These are phyloP conservation scores for Coriolopsis trogii DNA, from an alignment of 1,284 basidiomycete genomes.

Conservation along the genomic window DNA sequence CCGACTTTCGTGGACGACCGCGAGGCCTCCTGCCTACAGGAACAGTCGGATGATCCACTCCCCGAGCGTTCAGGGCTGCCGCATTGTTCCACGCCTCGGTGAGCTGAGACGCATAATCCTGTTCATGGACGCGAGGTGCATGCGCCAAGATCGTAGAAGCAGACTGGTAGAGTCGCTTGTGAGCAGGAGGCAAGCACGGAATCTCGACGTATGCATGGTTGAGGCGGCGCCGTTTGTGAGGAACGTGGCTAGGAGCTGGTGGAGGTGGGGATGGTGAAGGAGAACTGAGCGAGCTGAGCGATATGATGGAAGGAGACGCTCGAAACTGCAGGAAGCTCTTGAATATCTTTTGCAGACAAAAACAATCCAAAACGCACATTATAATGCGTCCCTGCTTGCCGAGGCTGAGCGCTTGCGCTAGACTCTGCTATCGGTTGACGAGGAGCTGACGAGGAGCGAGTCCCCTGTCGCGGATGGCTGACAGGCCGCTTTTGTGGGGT, in stretches of 20 bases:
- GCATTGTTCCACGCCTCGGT: constrained; percentile 1
- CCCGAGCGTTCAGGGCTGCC: background rate
- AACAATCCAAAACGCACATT: no score
- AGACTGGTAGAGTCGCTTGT: constrained; percentile 1
- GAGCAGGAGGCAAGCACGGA: constrained; percentile 4
- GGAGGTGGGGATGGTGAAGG: background rate
- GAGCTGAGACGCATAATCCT: constrained; percentile 14
- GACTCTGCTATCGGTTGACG: no score
- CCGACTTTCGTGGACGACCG: background rate
- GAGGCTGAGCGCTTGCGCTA: no score
- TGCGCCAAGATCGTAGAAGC: constrained; percentile 1
- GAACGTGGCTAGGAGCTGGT: background rate
- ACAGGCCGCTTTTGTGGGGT: no score
- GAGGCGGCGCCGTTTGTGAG: constrained; percentile 7
- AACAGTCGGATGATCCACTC: no score
- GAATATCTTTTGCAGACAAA: no score
- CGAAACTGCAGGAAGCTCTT: no score
- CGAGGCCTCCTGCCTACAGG: no score
- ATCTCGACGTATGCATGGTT: constrained; percentile 8
- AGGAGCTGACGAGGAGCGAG: no score
- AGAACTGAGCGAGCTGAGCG: background rate
- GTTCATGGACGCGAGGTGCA: background rate
- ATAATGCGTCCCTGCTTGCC: no score
- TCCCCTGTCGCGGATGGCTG: no score
- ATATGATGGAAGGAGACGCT: no score